Base-by-base conservation (phyloP, 1,284 basidiomycete genomes). In the Pseudozyma sp. region DNA sequence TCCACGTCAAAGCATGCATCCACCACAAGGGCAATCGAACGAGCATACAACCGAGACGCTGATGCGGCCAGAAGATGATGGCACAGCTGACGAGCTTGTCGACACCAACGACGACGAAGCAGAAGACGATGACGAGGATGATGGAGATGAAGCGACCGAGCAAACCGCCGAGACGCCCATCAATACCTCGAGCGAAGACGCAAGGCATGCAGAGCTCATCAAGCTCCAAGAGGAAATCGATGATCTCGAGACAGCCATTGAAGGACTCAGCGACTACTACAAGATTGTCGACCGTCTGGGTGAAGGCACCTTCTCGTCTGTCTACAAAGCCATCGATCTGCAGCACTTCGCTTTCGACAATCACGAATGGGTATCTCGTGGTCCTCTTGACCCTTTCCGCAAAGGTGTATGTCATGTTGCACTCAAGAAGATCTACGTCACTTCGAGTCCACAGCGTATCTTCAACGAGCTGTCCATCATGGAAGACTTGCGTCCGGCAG, bases 371-470 rank as follows among this genome's bases (percentile, higher is more conserved):
- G 58, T 72, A 35, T n/a, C 31, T 11, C 62, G 65, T 14, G 67
- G 66, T 3, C 73, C 69, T 19, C 62, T 74, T 31, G 66, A 74
- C 52, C 71, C 65, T 7, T 51, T 59, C 36, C 49, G 68, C n/a
- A 63, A 66, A 36, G 68, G 68, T 21, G 68, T 75, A 13, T 86
- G 92, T 16, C 94, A 92, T 81, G 95, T 99, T 43, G 96, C 96
- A 0, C 88, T 99, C 80, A 99, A 99, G 87, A 90, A 95, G 78
- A 98, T 99, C 83, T 94, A 98, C 83, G 95, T 95, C 31, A 99
- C 96, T 0, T 95, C 93, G 82, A 94, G 92, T 70, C 96, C 96
- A 0, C 91, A 92, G 63, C 89, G 97, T 18, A 96, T 99, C 82
- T 89, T 91, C 56, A 99, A 99, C 85, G 97, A 99, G 86, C 90